Percentiles rank a stretch among this genome's conserved stretches.
Conservation (phyloP, 306 rosid genomes). For the Prosopis cineraria region DNA sequence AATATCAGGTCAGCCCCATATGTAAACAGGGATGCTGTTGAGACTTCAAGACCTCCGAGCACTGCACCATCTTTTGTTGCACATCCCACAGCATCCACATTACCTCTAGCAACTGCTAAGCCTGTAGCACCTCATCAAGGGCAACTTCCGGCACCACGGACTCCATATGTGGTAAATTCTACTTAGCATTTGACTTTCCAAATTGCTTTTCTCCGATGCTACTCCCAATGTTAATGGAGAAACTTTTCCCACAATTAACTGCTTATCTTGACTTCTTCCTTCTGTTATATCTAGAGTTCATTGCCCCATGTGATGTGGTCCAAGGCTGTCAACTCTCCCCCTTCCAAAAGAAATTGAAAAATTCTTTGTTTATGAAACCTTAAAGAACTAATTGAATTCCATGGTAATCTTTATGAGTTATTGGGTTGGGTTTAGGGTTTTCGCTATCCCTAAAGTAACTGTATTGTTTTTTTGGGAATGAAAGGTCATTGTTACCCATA, state of each 20-base stretch:
- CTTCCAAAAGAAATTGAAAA: too few relatives aligned
- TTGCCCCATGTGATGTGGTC: neutral
- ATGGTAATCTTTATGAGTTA: neutral
- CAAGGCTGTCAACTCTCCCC: neutral
- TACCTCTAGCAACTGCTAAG: constrained; percentile 67
- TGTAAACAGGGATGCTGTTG: constrained; percentile 59
- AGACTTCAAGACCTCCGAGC: constrained; percentile 60
- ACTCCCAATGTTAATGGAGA: neutral
- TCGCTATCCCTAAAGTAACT: neutral
- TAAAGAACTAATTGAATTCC: neutral
- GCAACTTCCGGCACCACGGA: constrained; percentile 66
- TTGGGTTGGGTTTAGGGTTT: neutral
- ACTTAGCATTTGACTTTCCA: constrained; percentile 25
- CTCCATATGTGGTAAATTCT: constrained; percentile 60
- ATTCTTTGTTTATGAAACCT: neutral
- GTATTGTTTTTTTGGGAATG: too few relatives aligned
- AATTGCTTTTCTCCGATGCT: constrained; percentile 28
- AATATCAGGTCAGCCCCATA: constrained; percentile 56
- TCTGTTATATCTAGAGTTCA: too few relatives aligned
- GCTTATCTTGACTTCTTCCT: constrained; percentile 17
- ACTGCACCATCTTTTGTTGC: constrained; percentile 53
- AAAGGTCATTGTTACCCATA: too few relatives aligned
- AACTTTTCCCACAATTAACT: constrained; percentile 10
- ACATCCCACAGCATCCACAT: constrained; percentile 47
- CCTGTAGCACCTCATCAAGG: constrained; percentile 56